Evolutionary conservation across 2,329 filamentous ascomycete species (phyloP), one percentile per base, ranked within the genome.

Genomic region (Pseudocercospora fijiensis): DNA sequence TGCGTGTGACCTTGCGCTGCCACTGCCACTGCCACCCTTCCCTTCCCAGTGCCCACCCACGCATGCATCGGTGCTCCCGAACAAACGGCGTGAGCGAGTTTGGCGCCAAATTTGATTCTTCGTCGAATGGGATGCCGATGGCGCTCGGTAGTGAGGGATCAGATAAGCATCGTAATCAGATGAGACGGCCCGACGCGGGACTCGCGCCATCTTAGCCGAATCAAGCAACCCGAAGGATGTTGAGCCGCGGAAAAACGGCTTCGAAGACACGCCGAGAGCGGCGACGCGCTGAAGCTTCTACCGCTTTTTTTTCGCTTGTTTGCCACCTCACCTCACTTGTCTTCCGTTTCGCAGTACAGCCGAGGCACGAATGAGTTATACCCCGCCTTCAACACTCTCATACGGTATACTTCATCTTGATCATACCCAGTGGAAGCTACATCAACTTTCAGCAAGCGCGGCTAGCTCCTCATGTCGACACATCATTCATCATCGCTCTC

Each of bases 401-500:
- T n/a, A n/a, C n/a, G n/a, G n/a, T 30, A 30, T 30, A 30, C 13
- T 16, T 18, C 5, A 41, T 41, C 37, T 1, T 41, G 16, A 41
- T 41, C 16, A 41, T 41, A 3, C 37, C 6, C 4, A n/a, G 10
- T 3, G 4, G 45, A 11, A 5, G 10, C 45, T 49, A 49, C 18
- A 16, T 28, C 16, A 16, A 26, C 18, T n/a, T 16, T 1, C 24
- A 26, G 24, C n/a, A 24, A 47, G 2, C n/a, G 22, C 22, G 16
- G 47, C 47, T 13, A 3, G 10, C 13, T 3, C 3, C 16, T 11
- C 4, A 24, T 24, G 27, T 58, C 18, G 16, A 58, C 8, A n/a
- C 58, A 53, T 67, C 33, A 62, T 33, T 67, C 65, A 16, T 67
- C 65, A 26, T 70, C 69, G 37, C 67, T 70, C 13, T 69, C 69